Conservation (phyloP, 495 filamentous ascomycete species). For the Staphylotrichum longicolle region DNA sequence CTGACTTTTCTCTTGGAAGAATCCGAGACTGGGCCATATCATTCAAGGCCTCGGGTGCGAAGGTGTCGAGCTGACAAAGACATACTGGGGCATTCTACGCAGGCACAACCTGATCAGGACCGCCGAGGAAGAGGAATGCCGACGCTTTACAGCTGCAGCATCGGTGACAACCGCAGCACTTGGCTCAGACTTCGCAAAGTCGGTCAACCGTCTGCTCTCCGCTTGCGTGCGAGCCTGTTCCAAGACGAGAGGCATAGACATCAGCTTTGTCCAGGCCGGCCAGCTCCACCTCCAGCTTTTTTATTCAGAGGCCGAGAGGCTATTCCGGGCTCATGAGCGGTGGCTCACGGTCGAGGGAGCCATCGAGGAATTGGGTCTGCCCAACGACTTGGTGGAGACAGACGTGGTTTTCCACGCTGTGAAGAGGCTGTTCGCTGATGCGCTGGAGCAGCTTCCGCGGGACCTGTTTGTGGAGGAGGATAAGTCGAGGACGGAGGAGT, state of each 20-base stretch:
- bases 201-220: neutral
- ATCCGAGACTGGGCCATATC: conserved; percentile 18
- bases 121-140: conserved; percentile 20
- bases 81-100: conserved; percentile 24
- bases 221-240: conserved; percentile 1
- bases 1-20: conserved; percentile 1
- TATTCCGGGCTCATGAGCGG: conserved; percentile 23
- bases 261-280: neutral
- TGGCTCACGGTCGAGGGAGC: conserved; percentile 21
- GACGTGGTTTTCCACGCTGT: neutral
- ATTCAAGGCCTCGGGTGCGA: conserved; percentile 18
- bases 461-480: neutral
- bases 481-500: neutral
- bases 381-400: neutral
- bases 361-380: conserved; percentile 5
- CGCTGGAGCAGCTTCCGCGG: neutral
- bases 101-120: conserved; percentile 16
- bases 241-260: neutral
- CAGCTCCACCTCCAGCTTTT: conserved; percentile 14
- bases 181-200: neutral
- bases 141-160: neutral
- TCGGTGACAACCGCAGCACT: neutral
- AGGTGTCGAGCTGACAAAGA: conserved; percentile 16
- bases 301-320: conserved; percentile 3
- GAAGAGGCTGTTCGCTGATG: neutral